Evolutionary conservation across 306 rosid genomes (phyloP).

Genomic region (Quercus engelmannii): DNA sequence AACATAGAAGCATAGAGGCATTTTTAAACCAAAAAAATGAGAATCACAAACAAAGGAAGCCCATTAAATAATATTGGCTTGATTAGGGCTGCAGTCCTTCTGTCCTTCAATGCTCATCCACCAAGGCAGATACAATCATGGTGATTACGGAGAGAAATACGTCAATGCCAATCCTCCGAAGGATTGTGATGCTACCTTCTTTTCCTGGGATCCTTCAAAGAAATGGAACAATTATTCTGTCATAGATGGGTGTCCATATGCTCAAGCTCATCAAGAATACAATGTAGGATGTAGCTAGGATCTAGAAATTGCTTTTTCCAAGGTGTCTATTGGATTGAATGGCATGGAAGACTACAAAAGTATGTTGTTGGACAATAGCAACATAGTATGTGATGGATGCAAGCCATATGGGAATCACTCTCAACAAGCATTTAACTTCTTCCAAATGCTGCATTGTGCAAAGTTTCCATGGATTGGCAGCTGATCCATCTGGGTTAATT

Average conservation of each 20-base stretch:
- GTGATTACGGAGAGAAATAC: too few relatives aligned
- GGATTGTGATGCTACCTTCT: constrained; percentile 67
- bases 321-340: constrained; percentile 62
- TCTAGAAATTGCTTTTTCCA: constrained; percentile 42
- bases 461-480: constrained; percentile 67
- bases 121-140: constrained; percentile 22
- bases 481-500: constrained; percentile 61
- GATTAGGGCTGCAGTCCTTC: too few relatives aligned
- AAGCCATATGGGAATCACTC: constrained; percentile 68
- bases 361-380: constrained; percentile 49
- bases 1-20: too few relatives aligned
- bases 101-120: background rate
- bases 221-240: constrained; percentile 52
- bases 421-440: constrained; percentile 66
- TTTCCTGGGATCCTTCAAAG: constrained; percentile 44
- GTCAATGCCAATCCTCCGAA: too few relatives aligned
- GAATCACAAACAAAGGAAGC: too few relatives aligned
- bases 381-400: constrained; percentile 38
- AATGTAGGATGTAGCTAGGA: constrained; percentile 65
- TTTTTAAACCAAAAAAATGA: too few relatives aligned
- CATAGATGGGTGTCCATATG: constrained; percentile 64
- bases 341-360: constrained; percentile 72
- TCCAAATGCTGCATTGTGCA: constrained; percentile 83
- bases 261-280: constrained; percentile 57
- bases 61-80: too few relatives aligned